phyloP scores from a whole-genome alignment of 441 rosid species.

The Pelargonium cotyledonis region DNA sequence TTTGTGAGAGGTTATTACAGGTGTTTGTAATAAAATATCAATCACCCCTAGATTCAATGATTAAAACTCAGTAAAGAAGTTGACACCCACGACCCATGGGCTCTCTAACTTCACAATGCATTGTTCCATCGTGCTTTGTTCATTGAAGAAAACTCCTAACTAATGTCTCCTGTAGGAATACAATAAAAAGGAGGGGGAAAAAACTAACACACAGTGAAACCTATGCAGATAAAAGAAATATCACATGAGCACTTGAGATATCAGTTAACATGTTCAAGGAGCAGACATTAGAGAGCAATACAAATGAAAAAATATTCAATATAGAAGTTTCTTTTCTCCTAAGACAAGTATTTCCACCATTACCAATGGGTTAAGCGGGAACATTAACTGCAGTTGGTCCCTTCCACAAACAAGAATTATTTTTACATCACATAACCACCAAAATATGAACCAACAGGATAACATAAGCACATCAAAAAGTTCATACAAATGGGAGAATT shows the following conservation, averaged over 20 bases:
- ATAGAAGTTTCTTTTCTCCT: not conserved
- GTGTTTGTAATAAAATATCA: too few species aligned
- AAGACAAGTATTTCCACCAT: not conserved
- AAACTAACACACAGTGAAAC: too few species aligned
- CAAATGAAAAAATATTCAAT: not conserved
- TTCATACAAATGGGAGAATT: constrained; percentile 12
- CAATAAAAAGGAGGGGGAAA: too few species aligned
- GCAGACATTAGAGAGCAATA: not conserved
- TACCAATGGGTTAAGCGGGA: not conserved
- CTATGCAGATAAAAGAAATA: too few species aligned
- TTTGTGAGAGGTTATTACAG: too few species aligned
- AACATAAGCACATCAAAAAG: constrained; percentile 8
- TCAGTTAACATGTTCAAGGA: not conserved
- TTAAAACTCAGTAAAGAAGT: too few species aligned
- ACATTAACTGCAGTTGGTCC: not conserved
- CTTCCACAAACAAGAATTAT: constrained; percentile 10
- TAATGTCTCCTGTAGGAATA: too few species aligned
- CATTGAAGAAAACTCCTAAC: too few species aligned
- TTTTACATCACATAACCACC: constrained; percentile 31
- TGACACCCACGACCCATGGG: too few species aligned
- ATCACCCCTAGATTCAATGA: too few species aligned
- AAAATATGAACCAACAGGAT: constrained; percentile 17
- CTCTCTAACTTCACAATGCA: too few species aligned
- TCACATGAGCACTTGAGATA: not conserved
- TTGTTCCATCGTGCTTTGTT: too few species aligned